These are phyloP conservation scores for Annulohypoxylon moriforme DNA, from an alignment of 495 filamentous ascomycete species.

Conservation along the genomic window DNA sequence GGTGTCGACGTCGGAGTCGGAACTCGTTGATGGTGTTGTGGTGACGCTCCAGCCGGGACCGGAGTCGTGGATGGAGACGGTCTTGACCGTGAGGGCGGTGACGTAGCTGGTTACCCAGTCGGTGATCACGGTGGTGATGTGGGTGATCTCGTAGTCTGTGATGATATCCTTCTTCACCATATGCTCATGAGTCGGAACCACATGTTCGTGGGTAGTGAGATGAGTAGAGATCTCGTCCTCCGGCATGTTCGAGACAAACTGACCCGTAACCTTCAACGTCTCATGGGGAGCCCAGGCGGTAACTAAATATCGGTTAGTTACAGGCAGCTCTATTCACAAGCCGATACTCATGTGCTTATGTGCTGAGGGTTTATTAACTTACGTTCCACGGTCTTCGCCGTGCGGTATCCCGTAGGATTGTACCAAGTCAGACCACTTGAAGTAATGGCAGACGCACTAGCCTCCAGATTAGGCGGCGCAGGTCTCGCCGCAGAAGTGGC, in stretches of 20 bases:
- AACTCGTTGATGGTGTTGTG: neutral
- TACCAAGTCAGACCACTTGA: neutral
- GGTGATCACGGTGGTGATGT: neutral
- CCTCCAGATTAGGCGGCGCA: slow-evolving; percentile 9
- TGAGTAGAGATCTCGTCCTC: neutral
- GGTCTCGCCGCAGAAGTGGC: neutral
- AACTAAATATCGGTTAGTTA: neutral
- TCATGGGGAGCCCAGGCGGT: neutral
- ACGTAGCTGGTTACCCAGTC: neutral
- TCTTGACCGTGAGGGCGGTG: slow-evolving; percentile 1
- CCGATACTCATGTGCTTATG: neutral
- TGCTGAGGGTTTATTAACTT: no score
- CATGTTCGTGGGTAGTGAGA: neutral
- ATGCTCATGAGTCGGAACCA: neutral
- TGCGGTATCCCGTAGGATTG: neutral
- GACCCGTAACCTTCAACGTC: neutral
- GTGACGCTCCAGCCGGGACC: neutral
- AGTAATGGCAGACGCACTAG: neutral
- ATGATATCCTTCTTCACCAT: neutral
- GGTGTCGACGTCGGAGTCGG: neutral
- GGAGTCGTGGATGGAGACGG: neutral
- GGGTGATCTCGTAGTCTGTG: neutral
- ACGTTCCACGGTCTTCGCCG: slow-evolving; percentile 5
- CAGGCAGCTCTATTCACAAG: neutral
- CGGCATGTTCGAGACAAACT: neutral